Conservation (phyloP, 2,329 filamentous ascomycete species). For the Diaporthe australafricana region DNA sequence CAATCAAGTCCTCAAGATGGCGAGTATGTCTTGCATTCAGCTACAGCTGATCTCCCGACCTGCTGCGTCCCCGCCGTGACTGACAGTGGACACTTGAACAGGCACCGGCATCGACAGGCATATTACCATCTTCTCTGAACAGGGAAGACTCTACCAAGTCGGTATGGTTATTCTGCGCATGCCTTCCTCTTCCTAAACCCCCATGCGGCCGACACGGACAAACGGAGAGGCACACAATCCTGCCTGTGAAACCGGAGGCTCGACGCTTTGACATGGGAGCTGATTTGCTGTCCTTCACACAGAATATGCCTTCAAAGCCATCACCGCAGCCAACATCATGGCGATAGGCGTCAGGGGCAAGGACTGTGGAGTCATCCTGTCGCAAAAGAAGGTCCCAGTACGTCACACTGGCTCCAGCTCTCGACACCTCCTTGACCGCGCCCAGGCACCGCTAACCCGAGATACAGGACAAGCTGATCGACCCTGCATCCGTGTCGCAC, state of each 20-base stretch:
- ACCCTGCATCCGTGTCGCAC: slow-evolving; percentile 95
- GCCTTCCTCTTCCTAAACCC: not conserved
- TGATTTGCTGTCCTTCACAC: slow-evolving; percentile 40
- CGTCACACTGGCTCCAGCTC: slow-evolving; percentile 52
- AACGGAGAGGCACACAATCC: slow-evolving; percentile 33
- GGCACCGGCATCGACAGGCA: slow-evolving; percentile 96
- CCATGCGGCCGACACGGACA: not conserved
- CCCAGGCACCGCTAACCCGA: slow-evolving; percentile 47
- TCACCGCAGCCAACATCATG: slow-evolving; percentile 99
- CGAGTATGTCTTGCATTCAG: slow-evolving; percentile 54
- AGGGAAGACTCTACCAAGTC: slow-evolving; percentile 99
- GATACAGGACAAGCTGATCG: slow-evolving; percentile 94
- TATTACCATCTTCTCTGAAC: slow-evolving; percentile 99
- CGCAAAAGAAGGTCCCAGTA: slow-evolving; percentile 99
- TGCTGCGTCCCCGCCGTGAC: slow-evolving; percentile 34
- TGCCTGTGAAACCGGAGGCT: not conserved
- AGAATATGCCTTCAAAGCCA: slow-evolving; percentile 99
- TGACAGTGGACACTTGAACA: slow-evolving; percentile 51
- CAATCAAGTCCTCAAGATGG: slow-evolving; percentile 57
- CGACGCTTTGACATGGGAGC: not conserved
- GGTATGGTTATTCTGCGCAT: slow-evolving; percentile 70
- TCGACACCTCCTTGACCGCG: slow-evolving; percentile 36
- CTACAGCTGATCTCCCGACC: slow-evolving; percentile 31
- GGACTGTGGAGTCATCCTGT: slow-evolving; percentile 95
- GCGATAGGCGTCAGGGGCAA: slow-evolving; percentile 96